Evolutionary conservation across 306 rosid genomes (phyloP), one percentile per base, ranked within the genome.

Genomic region (Rosa rugosa): DNA sequence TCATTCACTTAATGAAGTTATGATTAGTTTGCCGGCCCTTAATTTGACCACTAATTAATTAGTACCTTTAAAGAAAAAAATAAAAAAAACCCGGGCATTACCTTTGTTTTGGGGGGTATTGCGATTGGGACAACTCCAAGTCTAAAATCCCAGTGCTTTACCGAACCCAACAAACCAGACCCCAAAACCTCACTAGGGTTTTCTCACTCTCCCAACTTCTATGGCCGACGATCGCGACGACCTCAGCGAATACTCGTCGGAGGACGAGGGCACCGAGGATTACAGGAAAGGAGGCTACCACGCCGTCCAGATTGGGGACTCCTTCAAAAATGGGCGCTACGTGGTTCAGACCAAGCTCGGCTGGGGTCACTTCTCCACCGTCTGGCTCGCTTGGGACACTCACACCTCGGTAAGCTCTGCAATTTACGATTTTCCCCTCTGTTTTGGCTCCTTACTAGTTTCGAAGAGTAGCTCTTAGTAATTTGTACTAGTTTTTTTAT

Each of bases 351-450:
- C 79, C 78, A 85, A 85, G 79, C 88, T 85, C 17, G 88, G 88
- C 6, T 85, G 88, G 88, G 88, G 88, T 11, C 88, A 85, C 74
- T 85, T 85, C 69, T 85, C 88, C 73, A 85, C 88, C 31, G 88
- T 85, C 63, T 85, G 88, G 88, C 80, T 85, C 65, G 88, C 88
- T 18, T 85, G 88, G 88, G 88, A 85, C 27, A 75, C 88, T 70
- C 80, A 38, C 46, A 74, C 68, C 80, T 78, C 69, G 69, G 88
- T 85, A 81, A 70, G 84, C 8, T 22, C 40, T 36, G 17, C 72
- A 50, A 38, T 53, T 53, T 11, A 1, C 18, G 36, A 31, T 31
- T 31, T 2, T 1, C 17, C 22, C 18, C 5, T 12, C 16, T 53
- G 22, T 53, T 6, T 53, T 53, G 5, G 59, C 8, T 51, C 0